Conservation (phyloP, 768 basidiomycete genomes). For the Kwoniella bestiolae region DNA sequence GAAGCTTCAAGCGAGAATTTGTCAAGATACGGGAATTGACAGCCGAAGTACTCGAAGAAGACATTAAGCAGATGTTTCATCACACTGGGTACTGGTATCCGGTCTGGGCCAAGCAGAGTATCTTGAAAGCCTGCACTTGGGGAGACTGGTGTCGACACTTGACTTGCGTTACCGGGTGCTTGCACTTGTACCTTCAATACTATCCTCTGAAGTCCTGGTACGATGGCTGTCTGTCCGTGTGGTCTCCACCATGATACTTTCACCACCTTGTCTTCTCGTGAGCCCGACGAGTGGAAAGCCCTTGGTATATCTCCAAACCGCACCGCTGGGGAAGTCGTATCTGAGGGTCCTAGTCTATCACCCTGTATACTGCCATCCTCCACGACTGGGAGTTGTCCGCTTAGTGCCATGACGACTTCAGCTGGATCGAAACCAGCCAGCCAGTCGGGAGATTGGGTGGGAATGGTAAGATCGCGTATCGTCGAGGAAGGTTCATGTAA, state of each 20-base stretch:
- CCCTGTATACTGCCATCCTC: conserved; percentile 28
- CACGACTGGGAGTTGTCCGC: conserved; percentile 27
- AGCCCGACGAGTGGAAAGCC: not conserved
- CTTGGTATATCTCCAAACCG: not conserved
- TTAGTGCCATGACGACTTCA: conserved; percentile 31
- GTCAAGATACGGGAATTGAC: conserved; percentile 43
- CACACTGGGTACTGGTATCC: conserved; percentile 25
- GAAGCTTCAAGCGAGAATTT: conserved; percentile 6
- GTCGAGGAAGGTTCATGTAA: no score
- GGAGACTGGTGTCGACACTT: conserved; percentile 12
- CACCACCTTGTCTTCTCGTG: conserved; percentile 24
- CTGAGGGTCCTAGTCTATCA: conserved; percentile 5
- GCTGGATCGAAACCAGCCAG: conserved; percentile 20
- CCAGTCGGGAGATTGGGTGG: conserved; percentile 1
- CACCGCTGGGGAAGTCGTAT: not conserved
- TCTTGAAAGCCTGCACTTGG: not conserved
- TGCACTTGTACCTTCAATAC: conserved; percentile 37
- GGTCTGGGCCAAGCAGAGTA: conserved; percentile 26
- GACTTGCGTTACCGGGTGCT: conserved; percentile 19
- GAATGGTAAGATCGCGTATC: no score
- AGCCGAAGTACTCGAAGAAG: conserved; percentile 38
- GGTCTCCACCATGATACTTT: conserved; percentile 47
- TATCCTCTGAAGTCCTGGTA: conserved; percentile 33
- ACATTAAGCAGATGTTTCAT: conserved; percentile 38
- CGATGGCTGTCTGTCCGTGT: conserved; percentile 37